Evolutionary conservation across 352 stramenopile genomes (phyloP).

Genomic region (Blastocystis sp.): DNA sequence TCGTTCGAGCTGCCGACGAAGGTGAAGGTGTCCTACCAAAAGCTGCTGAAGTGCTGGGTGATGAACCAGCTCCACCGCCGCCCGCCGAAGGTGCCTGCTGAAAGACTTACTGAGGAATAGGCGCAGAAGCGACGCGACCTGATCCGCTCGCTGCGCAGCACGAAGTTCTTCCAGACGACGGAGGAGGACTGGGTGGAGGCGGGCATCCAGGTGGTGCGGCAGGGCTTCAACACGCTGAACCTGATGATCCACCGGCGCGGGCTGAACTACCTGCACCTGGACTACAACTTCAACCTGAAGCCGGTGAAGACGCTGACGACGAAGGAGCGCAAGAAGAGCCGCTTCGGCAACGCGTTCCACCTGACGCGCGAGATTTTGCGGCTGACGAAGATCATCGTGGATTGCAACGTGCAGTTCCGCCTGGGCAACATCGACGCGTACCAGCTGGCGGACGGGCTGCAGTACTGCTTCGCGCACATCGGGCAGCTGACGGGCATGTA

Average conservation of each 20-base stretch:
- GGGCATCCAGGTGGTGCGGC: slow-evolving; percentile 91
- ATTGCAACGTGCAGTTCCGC: slow-evolving; percentile 98
- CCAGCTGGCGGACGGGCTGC: slow-evolving; percentile 95
- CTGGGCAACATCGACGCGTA: slow-evolving; percentile 98
- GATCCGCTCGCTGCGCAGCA: slow-evolving; percentile 96
- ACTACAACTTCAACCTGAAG: slow-evolving; percentile 99
- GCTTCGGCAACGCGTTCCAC: slow-evolving; percentile 89
- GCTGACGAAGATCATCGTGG: slow-evolving; percentile 97
- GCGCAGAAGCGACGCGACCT: slow-evolving; percentile 92
- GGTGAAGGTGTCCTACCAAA: slow-evolving; percentile 99
- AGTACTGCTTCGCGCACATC: slow-evolving; percentile 98
- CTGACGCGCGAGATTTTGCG: slow-evolving; percentile 95
- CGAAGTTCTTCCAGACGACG: slow-evolving; percentile 99
- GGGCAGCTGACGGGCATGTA: slow-evolving; percentile 99
- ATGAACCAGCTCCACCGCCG: slow-evolving; percentile 93
- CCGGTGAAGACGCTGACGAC: slow-evolving; percentile 99
- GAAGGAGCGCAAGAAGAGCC: slow-evolving; percentile 98
- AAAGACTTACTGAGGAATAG: slow-evolving; percentile 78
- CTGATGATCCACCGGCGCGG: slow-evolving; percentile 98
- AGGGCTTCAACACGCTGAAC: slow-evolving; percentile 99
- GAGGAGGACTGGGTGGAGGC: slow-evolving; percentile 98
- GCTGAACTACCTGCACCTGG: slow-evolving; percentile 98
- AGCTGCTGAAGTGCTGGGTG: slow-evolving; percentile 98
- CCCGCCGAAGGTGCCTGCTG: slow-evolving; percentile 70
- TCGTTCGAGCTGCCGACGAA: slow-evolving; percentile 95